Evolutionary conservation across 176 grass and related monocot species (phyloP).

Genomic region (barley (Hordeum vulgare)): DNA sequence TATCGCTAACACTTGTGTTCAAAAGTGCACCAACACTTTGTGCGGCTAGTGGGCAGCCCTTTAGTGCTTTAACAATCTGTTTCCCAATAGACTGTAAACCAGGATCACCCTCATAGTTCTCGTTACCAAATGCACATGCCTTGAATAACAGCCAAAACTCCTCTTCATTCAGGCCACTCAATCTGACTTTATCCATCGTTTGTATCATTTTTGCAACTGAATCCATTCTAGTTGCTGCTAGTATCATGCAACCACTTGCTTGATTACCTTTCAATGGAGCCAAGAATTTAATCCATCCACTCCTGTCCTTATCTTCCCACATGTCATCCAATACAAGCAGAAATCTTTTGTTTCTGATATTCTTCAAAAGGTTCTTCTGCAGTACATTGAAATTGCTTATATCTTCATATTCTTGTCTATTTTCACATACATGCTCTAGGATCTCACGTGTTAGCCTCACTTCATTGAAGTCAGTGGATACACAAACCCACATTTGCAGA

Average conservation of each 20-base stretch:
- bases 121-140: slow-evolving; percentile 37
- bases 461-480: neutral
- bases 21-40: slow-evolving; percentile 12
- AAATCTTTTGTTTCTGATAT: slow-evolving; percentile 15
- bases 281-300: slow-evolving; percentile 19
- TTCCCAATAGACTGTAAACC: neutral
- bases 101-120: neutral
- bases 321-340: slow-evolving; percentile 41
- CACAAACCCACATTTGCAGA: slow-evolving; percentile 33
- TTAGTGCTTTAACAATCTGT: slow-evolving; percentile 5
- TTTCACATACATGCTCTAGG: neutral
- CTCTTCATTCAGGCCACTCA: slow-evolving; percentile 16
- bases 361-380: neutral
- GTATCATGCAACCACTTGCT: neutral
- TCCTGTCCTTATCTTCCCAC: slow-evolving; percentile 10
- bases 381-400: neutral
- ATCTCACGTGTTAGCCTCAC: neutral
- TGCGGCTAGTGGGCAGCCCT: slow-evolving; percentile 17
- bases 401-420: neutral
- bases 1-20: neutral
- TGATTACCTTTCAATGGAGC: slow-evolving; percentile 16
- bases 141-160: slow-evolving; percentile 39
- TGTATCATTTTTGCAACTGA: slow-evolving; percentile 28
- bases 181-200: neutral
- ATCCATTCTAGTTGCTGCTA: slow-evolving; percentile 20